Evolutionary conservation across 495 filamentous ascomycete genomes (phyloP).

Genomic region (Letharia lupina): DNA sequence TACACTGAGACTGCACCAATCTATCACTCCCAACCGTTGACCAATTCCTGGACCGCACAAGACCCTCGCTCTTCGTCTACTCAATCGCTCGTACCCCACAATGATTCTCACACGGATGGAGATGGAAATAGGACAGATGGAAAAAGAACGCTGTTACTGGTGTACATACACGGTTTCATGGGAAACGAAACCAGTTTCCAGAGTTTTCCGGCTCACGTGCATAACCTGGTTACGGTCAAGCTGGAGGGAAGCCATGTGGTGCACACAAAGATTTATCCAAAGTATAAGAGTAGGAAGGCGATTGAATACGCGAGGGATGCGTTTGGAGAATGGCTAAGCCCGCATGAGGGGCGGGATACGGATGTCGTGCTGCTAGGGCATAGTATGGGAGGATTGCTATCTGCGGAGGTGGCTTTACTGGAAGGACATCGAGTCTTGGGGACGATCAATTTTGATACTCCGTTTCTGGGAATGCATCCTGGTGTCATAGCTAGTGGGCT

Average conservation of each 20-base stretch:
- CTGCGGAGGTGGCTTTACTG: constrained; percentile 69
- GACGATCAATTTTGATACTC: constrained; percentile 76
- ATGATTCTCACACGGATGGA: constrained; percentile 27
- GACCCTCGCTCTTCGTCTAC: constrained; percentile 57
- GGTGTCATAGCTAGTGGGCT: constrained; percentile 75
- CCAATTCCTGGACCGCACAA: constrained; percentile 28
- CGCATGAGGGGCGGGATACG: constrained; percentile 63
- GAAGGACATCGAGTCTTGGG: constrained; percentile 71
- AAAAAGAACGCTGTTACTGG: constrained; percentile 58
- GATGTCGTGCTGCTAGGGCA: constrained; percentile 84
- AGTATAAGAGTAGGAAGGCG: constrained; percentile 72
- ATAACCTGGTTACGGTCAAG: constrained; percentile 60
- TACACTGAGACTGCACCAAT: constrained; percentile 15
- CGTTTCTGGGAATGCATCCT: constrained; percentile 82
- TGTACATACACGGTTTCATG: constrained; percentile 93
- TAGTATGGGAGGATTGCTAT: constrained; percentile 80
- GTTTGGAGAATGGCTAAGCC: constrained; percentile 77
- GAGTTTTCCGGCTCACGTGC: constrained; percentile 79
- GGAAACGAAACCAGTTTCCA: constrained; percentile 83
- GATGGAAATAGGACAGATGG: constrained; percentile 35
- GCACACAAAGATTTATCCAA: constrained; percentile 86
- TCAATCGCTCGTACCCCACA: constrained; percentile 51
- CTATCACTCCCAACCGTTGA: constrained; percentile 15
- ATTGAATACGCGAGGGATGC: constrained; percentile 67
- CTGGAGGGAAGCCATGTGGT: constrained; percentile 67